Base-by-base conservation (phyloP, 495 filamentous ascomycete genomes). In the Amniculicola lignicola region DNA sequence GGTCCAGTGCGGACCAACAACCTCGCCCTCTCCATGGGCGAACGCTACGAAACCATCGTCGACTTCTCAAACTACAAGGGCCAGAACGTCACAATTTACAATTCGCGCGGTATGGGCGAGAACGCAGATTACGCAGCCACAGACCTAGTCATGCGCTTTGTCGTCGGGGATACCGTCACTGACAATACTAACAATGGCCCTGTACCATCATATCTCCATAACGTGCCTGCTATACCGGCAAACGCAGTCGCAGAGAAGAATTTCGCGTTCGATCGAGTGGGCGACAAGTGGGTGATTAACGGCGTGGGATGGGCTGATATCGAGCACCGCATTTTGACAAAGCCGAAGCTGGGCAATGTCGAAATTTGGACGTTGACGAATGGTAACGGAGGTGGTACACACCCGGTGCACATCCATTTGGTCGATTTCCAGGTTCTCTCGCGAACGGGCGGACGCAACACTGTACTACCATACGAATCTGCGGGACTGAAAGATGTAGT, bases 11-110 rank as follows among this genome's bases (percentile, higher is more conserved):
- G 46, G 4, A 68, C 71, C 0, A 55, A 57, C 21, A 24, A 54
- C 37, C 49, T 82, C 22, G 65, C 64, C 40, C 71, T 81, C 25
- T 57, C 74, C 28, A 79, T 80, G 71, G 80, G 71, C 0, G 80
- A 82, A 65, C 74, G 80, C 9, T 82, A 75, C 33, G 80, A 83
- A 45, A 61, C 80, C 6, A 65, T 82, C 15, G 61, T 82, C 37
- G 80, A 83, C 61, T 82, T 82, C 59, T n/a, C 73, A 0, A 22
- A 38, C 0, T 79, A 70, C 55, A 67, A 59, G 0, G 75, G 78
- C 15, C 68, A 78, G 58, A 78, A 75, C 36, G 57, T 82, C 15
- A 75, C 68, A 4, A 48, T 81, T 28, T 69, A 66, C 21, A 82
- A 81, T 58, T 51, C 59, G 0, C 47, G 66, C 7, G 65, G 72